phyloP scores from a whole-genome alignment of 2,329 filamentous ascomycete genomes.

The Cladosporium phlei region DNA sequence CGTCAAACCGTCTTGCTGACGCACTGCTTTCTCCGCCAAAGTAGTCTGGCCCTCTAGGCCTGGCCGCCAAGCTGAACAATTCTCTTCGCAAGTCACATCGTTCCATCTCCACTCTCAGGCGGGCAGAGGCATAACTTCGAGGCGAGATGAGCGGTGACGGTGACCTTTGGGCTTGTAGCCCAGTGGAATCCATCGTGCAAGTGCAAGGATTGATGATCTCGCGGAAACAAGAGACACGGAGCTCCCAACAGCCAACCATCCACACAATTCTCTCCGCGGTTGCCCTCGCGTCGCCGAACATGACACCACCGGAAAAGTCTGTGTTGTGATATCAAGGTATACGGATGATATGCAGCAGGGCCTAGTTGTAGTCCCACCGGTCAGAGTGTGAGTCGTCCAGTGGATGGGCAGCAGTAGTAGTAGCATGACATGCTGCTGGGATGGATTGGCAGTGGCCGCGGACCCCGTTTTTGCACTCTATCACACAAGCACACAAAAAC shows the following conservation, averaged over 20 bases:
- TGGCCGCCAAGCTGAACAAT: conserved; percentile 3
- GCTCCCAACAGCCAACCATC: too few relatives aligned
- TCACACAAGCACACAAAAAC: too few relatives aligned
- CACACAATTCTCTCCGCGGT: not conserved
- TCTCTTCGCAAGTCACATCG: conserved; percentile 8
- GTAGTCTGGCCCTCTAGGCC: conserved; percentile 7
- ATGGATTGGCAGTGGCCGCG: too few relatives aligned
- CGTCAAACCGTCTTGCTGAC: conserved; percentile 1
- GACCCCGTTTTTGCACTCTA: too few relatives aligned
- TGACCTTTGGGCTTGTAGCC: not conserved
- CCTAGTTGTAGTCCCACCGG: not conserved
- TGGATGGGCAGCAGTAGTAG: too few relatives aligned
- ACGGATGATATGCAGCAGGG: conserved; percentile 2
- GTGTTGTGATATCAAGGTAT: too few relatives aligned
- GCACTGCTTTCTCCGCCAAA: conserved; percentile 1
- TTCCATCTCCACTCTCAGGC: conserved; percentile 9
- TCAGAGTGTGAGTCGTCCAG: conserved; percentile 1
- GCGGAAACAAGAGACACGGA: too few relatives aligned
- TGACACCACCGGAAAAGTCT: conserved; percentile 7
- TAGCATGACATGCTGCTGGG: too few relatives aligned
- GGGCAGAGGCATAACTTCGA: not conserved
- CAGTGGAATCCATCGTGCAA: conserved; percentile 10
- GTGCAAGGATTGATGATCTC: too few relatives aligned
- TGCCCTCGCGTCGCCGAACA: not conserved
- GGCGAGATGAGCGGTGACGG: conserved; percentile 11